Evolutionary conservation across 2,329 filamentous ascomycete species (phyloP), one percentile per base, ranked within the genome.

Genomic region (Nothomitra cinnamomea): DNA sequence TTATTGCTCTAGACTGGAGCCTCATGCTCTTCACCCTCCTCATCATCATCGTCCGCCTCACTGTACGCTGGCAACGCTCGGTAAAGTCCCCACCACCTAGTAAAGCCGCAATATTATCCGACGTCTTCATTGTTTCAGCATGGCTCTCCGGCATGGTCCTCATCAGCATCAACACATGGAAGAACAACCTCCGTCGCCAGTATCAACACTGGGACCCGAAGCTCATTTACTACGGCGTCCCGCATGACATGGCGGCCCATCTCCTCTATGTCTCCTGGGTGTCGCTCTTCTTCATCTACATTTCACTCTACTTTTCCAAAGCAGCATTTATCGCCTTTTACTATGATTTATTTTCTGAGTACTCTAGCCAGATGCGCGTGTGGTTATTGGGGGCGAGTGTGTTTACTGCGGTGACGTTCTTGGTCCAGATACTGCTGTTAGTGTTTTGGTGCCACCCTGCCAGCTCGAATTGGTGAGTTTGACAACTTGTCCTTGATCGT

Each of bases 211-310:
- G 12, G 1, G 25, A 49, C 13, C 45, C 45, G 13, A 15, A n/a
- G 4, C 8, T 24, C 15, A 56, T 63, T 22, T 63, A 63, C 56
- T 63, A 63, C 55, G 55, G 59, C 32, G 61, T 63, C 15, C 62
- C 61, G 6, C 24, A 56, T 28, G 4, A 47, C 19, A 59, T 60
- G 8, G 60, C 62, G 6, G 57, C 59, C 1, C 61, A 64, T 52
- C 56, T 64, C 7, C 61, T 65, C 45, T 60, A 63, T 54, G 58
- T 62, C n/a, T 65, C 62, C 32, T 65, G 61, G 61, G 58, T 63
- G 53, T 58, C 56, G 12, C 57, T 63, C 6, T 63, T 62, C 58
- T 64, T 62, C 59, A 63, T 64, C 53, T 63, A 64, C 57, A 63
- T 63, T 54, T 53, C 52, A 8, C 59, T 63, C 1, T 64, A 62